Evolutionary conservation across 73 alveolate species (phyloP), one percentile per base, ranked within the genome.

Genomic region (Diophrys appendiculata): DNA sequence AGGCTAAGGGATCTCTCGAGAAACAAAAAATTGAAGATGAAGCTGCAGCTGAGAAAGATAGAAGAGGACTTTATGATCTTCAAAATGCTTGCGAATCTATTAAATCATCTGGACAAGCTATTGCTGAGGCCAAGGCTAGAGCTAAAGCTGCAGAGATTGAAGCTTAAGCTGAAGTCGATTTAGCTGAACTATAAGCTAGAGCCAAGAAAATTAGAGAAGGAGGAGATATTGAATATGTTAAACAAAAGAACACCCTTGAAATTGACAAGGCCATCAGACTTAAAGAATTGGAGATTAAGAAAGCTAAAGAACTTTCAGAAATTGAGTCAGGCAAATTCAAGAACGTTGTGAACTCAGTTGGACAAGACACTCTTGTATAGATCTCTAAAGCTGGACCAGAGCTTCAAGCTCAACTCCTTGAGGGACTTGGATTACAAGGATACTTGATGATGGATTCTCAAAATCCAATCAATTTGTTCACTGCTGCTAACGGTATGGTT

Each of bases 381-480:
- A 90, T 92, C 88, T 81, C 98, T 26, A 92, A 76, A 73, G 95
- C 96, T 60, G 98, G 98, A 30, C 98, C 98, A 28, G 98, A 92
- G 65, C 83, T 89, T 24, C 87, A 92, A 78, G 98, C 98, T 43
- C 81, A 90, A 72, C 73, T 92, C 32, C 90, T 92, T 26, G 26
- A 11, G 31, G 5, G n/a, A 5, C 60, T 43, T 43, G 98, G 98
- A 29, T 76, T 92, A 68, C 72, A 87, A 68, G 98, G 98, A 5
- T 92, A 90, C 85, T 56, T 92, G 93, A 91, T 92, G 35, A 92
- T 89, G 88, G 95, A 92, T 69, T 77, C 93, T 24, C 90, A 90
- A 84, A 89, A 92, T 76, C 98, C 98, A 22, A 82, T 92, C 72
- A 92, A 92, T 78, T 71, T 92, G 56, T 90, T 92, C 87, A 67